A percentile compares a stretch with the other conserved stretches of the same genome.
Conservation (phyloP, 2,329 filamentous ascomycete species). For the Paecilomyces fulvus region DNA sequence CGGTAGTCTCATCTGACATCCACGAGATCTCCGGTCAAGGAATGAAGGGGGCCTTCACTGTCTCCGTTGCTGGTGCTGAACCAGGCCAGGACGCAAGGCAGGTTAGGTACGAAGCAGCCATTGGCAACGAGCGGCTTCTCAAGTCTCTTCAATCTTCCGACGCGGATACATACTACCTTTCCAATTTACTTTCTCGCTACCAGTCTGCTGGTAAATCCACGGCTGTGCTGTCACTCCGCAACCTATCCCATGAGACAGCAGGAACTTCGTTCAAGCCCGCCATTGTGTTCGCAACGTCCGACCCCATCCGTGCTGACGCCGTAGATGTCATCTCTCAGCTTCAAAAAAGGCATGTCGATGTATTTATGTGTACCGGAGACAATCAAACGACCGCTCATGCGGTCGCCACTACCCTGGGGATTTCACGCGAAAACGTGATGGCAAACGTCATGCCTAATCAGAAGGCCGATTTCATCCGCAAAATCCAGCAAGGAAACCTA, state of each 20-base stretch:
- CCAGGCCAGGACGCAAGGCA: constrained; percentile 9
- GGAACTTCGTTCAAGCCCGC: constrained; percentile 39
- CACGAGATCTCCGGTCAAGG: constrained; percentile 51
- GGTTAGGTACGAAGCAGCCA: constrained; percentile 38
- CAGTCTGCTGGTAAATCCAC: constrained; percentile 37
- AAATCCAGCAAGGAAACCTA: constrained; percentile 22
- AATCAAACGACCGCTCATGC: constrained; percentile 76
- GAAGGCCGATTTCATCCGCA: constrained; percentile 48
- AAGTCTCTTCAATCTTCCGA: constrained; percentile 20
- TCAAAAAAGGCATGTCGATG: constrained; percentile 56
- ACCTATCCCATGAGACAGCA: constrained; percentile 7
- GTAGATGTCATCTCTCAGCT: constrained; percentile 56
- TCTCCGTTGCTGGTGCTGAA: constrained; percentile 15
- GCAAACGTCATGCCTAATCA: constrained; percentile 78
- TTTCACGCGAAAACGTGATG: constrained; percentile 65
- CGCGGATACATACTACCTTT: constrained; percentile 24
- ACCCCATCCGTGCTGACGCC: constrained; percentile 71
- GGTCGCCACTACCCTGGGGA: constrained; percentile 68
- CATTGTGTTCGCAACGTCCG: constrained; percentile 67
- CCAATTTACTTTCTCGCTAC: constrained; percentile 27
- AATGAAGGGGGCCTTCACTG: constrained; percentile 44
- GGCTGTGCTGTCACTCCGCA: constrained; percentile 35
- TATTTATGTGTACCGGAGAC: constrained; percentile 92
- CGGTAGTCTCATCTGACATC: constrained; percentile 30
- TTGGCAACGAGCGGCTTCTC: constrained; percentile 52